Percentiles rank a stretch among this genome's conserved stretches.
These are phyloP conservation scores for Tolypocladium tundrense DNA, from an alignment of 2,329 filamentous ascomycete species.

Conservation along the genomic window DNA sequence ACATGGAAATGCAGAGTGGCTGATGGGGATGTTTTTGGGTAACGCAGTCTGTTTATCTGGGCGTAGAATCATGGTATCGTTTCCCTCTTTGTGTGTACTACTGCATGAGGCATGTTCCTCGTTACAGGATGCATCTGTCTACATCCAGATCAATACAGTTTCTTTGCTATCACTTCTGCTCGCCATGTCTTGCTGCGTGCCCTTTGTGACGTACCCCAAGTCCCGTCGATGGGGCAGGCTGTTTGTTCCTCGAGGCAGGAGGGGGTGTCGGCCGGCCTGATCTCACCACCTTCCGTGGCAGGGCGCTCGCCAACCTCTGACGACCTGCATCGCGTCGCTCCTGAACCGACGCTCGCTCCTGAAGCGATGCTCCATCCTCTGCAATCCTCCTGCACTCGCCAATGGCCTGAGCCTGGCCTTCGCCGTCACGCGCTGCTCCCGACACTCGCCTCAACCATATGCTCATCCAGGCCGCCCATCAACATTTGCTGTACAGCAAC, in stretches of 20 bases:
- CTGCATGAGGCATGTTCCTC: slow-evolving; percentile 1
- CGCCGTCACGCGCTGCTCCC: not conserved
- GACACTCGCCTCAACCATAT: not conserved
- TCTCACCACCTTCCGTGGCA: not conserved
- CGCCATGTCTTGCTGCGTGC: not conserved
- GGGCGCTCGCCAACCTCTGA: not conserved
- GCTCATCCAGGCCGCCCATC: not conserved
- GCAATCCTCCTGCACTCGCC: not conserved
- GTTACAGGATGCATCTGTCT: slow-evolving; percentile 6
- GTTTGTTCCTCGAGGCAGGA: not conserved
- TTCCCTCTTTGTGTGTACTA: slow-evolving; percentile 4
- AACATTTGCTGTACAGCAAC: not conserved
- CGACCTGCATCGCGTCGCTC: not conserved
- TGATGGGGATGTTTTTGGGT: not conserved
- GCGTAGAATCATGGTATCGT: slow-evolving; percentile 1
- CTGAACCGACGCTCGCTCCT: not conserved
- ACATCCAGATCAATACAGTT: slow-evolving; percentile 7
- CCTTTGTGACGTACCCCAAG: not conserved
- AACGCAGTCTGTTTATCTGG: slow-evolving; percentile 1
- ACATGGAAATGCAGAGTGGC: not conserved
- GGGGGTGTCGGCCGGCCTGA: not conserved
- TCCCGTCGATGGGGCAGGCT: not conserved
- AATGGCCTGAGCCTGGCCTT: not conserved
- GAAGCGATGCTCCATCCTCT: not conserved
- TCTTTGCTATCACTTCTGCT: not conserved